phyloP scores from a whole-genome alignment of 164 flowering plant genomes.

The Umbilicus rupestris region DNA sequence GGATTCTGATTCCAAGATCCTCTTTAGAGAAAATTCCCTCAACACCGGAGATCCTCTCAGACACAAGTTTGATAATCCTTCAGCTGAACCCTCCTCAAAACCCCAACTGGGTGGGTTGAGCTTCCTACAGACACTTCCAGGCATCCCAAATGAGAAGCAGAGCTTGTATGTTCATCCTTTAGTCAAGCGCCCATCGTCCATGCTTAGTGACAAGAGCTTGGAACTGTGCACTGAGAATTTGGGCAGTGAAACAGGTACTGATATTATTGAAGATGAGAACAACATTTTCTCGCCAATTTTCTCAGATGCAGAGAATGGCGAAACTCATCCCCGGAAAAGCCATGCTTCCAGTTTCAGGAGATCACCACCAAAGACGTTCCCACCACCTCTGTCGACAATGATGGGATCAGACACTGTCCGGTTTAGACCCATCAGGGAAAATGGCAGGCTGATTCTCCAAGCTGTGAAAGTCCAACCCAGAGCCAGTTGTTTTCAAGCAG shows the following conservation, averaged over 20 bases:
- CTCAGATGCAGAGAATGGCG: no score
- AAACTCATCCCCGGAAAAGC: not conserved
- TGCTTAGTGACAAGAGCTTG: conserved; percentile 7
- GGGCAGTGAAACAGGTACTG: conserved; percentile 6
- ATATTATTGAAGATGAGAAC: conserved; percentile 5
- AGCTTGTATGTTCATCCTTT: not conserved
- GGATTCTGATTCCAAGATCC: conserved; percentile 4
- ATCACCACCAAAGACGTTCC: not conserved
- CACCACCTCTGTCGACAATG: conserved; percentile 2
- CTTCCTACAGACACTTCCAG: not conserved
- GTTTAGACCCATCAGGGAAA: not conserved
- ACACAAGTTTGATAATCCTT: not conserved
- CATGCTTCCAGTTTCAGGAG: not conserved
- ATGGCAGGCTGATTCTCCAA: conserved; percentile 1
- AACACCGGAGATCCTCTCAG: not conserved
- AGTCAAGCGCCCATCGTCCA: conserved; percentile 1
- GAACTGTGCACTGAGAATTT: conserved; percentile 2
- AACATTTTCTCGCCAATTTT: not conserved
- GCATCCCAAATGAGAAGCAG: not conserved
- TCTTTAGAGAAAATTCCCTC: not conserved
- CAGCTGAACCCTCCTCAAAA: not conserved
- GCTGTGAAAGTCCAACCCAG: conserved; percentile 4
- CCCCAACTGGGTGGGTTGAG: not conserved
- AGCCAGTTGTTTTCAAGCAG: not conserved
- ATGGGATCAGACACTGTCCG: not conserved